A percentile compares a stretch with the other conserved stretches of the same genome.
phyloP scores from a whole-genome alignment of 306 rosid species.

The Vigna radiata region DNA sequence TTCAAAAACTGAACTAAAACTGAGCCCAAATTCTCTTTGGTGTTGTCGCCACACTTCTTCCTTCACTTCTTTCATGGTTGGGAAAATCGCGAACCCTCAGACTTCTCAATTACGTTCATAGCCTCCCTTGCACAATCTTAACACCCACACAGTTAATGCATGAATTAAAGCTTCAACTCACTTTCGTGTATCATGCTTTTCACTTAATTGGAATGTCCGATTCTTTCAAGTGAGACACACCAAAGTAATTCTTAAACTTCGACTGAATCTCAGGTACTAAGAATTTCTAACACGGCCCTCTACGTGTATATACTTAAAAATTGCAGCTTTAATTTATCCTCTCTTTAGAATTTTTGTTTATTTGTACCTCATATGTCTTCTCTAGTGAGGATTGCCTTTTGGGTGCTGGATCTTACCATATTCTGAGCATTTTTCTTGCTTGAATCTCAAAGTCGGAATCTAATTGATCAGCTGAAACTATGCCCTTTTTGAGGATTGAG shows the following conservation, averaged over 20 bases:
- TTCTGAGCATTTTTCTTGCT: no score
- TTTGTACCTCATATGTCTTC: no score
- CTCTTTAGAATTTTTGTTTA: no score
- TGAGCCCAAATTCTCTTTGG: no score
- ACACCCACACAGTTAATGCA: neutral
- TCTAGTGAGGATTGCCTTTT: no score
- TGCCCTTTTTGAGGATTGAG: no score
- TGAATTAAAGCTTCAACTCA: conserved; percentile 2
- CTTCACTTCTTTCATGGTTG: neutral
- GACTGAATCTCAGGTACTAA: conserved; percentile 51
- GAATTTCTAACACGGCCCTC: conserved; percentile 17
- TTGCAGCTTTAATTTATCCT: no score
- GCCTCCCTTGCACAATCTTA: neutral
- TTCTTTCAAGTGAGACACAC: conserved; percentile 36
- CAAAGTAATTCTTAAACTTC: conserved; percentile 25
- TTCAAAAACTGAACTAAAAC: neutral
- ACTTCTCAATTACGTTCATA: neutral
- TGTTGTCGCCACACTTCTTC: neutral
- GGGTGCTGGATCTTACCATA: no score
- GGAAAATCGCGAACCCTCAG: conserved; percentile 5
- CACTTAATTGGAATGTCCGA: conserved; percentile 14
- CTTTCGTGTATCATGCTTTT: neutral
- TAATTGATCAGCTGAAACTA: no score
- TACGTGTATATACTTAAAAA: no score
- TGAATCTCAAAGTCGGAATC: no score